Evolutionary conservation across 2,329 filamentous ascomycete genomes (phyloP).

Genomic region (Trichoderma endophyticum): DNA sequence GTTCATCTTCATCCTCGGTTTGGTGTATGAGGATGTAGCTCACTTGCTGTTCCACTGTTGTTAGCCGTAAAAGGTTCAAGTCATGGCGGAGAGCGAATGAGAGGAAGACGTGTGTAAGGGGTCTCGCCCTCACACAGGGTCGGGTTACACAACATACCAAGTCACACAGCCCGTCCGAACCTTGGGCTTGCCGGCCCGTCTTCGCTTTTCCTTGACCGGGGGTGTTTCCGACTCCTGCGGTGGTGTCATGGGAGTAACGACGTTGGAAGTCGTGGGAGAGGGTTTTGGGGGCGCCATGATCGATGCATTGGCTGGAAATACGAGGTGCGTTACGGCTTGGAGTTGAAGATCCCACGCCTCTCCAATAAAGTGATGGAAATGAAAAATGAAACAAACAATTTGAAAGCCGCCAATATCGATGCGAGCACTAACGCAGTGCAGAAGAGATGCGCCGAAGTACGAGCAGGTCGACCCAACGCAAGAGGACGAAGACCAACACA

Average conservation of each 20-base stretch:
- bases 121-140: neutral
- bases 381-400: neutral
- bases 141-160: slow-evolving; percentile 31
- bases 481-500: neutral
- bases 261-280: neutral
- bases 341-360: neutral
- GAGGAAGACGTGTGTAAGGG: neutral
- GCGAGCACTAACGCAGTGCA: slow-evolving; percentile 3
- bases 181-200: slow-evolving; percentile 38
- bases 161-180: slow-evolving; percentile 41
- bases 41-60: slow-evolving; percentile 17
- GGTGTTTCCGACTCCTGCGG: slow-evolving; percentile 5
- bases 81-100: neutral
- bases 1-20: neutral
- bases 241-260: slow-evolving; percentile 13
- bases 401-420: neutral
- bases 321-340: neutral
- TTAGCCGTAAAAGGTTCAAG: neutral
- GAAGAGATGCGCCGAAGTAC: neutral
- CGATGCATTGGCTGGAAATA: slow-evolving; percentile 10
- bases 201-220: slow-evolving; percentile 24
- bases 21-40: neutral
- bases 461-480: neutral
- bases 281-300: slow-evolving; percentile 10
- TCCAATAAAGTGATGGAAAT: neutral